Evolutionary conservation across 2,329 filamentous ascomycete species (phyloP).

Genomic region (Penicillium sp.): DNA sequence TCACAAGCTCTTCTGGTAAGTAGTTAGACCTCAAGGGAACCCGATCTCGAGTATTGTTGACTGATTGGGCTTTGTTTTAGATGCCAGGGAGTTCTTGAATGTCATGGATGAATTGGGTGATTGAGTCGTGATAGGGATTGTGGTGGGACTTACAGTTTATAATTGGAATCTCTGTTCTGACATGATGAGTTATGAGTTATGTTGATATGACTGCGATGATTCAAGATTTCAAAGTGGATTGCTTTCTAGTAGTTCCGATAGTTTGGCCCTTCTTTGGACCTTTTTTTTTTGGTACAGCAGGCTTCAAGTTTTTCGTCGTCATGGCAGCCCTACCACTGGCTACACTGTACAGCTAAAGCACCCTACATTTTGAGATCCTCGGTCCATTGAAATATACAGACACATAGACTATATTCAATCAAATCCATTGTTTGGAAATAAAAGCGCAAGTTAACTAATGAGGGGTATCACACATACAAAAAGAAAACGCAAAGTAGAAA

Average conservation of each 20-base stretch:
- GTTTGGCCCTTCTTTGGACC: neutral
- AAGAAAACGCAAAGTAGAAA: neutral
- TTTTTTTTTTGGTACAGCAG: neutral
- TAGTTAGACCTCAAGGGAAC: neutral
- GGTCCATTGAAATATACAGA: neutral
- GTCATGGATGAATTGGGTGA: conserved; percentile 33
- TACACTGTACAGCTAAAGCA: neutral
- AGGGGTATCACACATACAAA: conserved; percentile 2
- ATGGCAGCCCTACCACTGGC: neutral
- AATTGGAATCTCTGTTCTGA: conserved; percentile 4
- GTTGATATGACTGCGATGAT: conserved; percentile 26
- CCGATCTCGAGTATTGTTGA: neutral
- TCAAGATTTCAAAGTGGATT: conserved; percentile 17
- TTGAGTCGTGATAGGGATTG: neutral
- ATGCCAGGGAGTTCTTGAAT: conserved; percentile 41
- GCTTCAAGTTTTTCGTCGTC: neutral
- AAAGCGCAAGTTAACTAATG: neutral
- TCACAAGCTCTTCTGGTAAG: conserved; percentile 36
- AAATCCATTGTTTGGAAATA: neutral
- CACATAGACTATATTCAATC: neutral
- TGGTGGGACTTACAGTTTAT: neutral
- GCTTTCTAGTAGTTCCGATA: neutral
- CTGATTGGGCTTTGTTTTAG: conserved; percentile 27
- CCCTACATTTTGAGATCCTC: neutral
- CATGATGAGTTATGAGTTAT: conserved; percentile 24